Base-by-base conservation (phyloP, 331 rosid genomes). In the Pyracantha coccinea region DNA sequence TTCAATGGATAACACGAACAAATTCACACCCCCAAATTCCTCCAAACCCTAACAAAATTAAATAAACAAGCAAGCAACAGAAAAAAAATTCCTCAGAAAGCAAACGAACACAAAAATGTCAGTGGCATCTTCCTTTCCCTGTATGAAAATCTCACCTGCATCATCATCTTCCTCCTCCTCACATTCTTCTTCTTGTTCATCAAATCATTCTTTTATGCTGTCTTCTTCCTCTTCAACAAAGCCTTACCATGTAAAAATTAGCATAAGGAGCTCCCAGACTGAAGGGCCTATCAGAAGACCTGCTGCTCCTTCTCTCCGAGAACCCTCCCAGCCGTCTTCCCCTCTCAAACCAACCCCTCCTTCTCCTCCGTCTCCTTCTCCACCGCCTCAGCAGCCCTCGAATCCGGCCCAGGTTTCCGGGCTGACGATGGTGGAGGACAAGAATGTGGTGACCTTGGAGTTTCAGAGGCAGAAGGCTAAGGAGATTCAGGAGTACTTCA, bases 211-310 rank as follows among this genome's bases (percentile, higher is more conserved):
- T 58, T 31, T 84, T 58, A 71, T 86, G 61, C 79, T 87, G 65
- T 78, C 82, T 66, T 83, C 89, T 35, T 50, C 77, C 76, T 80
- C 83, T 57, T 57, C 29, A 28, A 4, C 74, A 62, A 93, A 81
- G 78, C 80, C 82, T 82, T 77, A 14, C 82, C 65, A 23, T 23
- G 9, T 69, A 61, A 63, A 83, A 72, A 6, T 52, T 2, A 66
- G 88, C 20, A 72, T 93, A 38, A 81, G 91, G 79, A 88, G 90
- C 71, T 89, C 96, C 75, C 96, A 90, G 77, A 78, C 91, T 11
- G 99, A 95, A 58, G 98, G 98, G 4, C 99, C 99, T 76, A 73
- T 95, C 9, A 89, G 99, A 88, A 90, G 99, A 88, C 99, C 98
- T 11, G 84, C 69, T 69, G 88, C 92, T 73, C 97, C 99, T 86